A percentile compares a stretch with the other conserved stretches of the same genome.
phyloP scores from a whole-genome alignment of 345 rosid species.

The Eutrema japonicum region DNA sequence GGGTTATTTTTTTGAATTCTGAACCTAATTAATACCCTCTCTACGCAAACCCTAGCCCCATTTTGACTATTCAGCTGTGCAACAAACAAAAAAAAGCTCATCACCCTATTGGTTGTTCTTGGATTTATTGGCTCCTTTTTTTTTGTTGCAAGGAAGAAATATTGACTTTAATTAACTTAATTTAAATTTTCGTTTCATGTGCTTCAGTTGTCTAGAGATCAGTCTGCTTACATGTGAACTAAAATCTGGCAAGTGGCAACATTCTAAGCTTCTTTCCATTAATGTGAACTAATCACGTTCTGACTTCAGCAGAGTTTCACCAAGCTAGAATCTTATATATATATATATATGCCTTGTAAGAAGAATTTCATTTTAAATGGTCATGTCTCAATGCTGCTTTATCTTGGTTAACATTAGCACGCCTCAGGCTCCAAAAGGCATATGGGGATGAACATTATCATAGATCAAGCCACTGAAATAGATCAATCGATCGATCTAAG shows the following conservation, averaged over 20 bases:
- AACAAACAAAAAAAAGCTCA: constrained; percentile 26
- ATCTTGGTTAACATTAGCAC: constrained; percentile 6
- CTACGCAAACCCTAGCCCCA: constrained; percentile 40
- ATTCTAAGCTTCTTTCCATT: constrained; percentile 24
- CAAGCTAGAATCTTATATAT: constrained; percentile 20
- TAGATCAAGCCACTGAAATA: constrained; percentile 9
- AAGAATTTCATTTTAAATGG: constrained; percentile 14
- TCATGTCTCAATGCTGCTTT: constrained; percentile 14
- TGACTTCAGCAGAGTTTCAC: constrained; percentile 5
- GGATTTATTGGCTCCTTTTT: constrained; percentile 1
- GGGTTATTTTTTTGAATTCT: constrained; percentile 56
- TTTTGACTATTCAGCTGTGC: constrained; percentile 43
- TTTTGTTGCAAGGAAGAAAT: constrained; percentile 5
- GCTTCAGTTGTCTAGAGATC: constrained; percentile 2
- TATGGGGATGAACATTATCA: background rate
- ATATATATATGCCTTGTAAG: constrained; percentile 15
- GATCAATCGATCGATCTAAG: constrained; percentile 4
- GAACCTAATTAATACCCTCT: constrained; percentile 42
- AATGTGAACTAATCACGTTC: background rate
- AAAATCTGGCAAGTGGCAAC: constrained; percentile 27
- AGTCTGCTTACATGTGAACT: constrained; percentile 27
- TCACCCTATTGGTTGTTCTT: constrained; percentile 16
- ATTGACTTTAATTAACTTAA: constrained; percentile 27
- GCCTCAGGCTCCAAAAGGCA: constrained; percentile 8
- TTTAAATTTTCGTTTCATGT: background rate